These are phyloP conservation scores for Dactylorhiza incarnata DNA, from an alignment of 106 monocot genomes.

Conservation along the genomic window DNA sequence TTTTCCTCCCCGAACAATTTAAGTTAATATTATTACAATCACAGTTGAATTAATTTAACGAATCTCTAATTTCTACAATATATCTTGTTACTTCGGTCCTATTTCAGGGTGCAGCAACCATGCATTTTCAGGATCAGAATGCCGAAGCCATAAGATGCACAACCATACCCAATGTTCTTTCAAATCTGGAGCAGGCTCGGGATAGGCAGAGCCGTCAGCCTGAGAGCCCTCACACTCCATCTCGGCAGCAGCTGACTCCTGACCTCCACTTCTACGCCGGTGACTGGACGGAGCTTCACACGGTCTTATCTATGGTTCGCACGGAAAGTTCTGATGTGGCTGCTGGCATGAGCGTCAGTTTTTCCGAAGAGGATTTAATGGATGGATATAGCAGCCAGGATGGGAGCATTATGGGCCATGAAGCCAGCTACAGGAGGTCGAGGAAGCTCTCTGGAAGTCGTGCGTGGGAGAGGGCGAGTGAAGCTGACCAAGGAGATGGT, in stretches of 20 bases:
- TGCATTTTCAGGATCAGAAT: conserved; percentile 90
- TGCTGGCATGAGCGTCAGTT: conserved; percentile 32
- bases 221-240: conserved; percentile 75
- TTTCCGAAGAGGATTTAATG: conserved; percentile 81
- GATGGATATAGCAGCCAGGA: conserved; percentile 73
- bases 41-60: not conserved
- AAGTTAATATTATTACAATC: not conserved
- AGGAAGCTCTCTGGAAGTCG: conserved; percentile 88
- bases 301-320: conserved; percentile 59
- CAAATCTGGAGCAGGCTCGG: conserved; percentile 68
- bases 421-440: conserved; percentile 38
- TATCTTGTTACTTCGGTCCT: not conserved
- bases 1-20: not conserved
- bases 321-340: conserved; percentile 24
- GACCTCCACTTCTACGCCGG: conserved; percentile 84
- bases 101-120: conserved; percentile 71
- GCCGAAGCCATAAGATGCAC: conserved; percentile 79
- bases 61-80: not conserved
- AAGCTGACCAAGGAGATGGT: conserved; percentile 40
- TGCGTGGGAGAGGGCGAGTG: conserved; percentile 90
- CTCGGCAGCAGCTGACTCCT: conserved; percentile 49
- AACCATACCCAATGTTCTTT: conserved; percentile 80
- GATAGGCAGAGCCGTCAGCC: conserved; percentile 55
- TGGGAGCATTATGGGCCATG: conserved; percentile 47
- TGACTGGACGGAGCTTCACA: conserved; percentile 72